phyloP scores from a whole-genome alignment of 176 grass and related monocot species.

The Cenchrus americanus region DNA sequence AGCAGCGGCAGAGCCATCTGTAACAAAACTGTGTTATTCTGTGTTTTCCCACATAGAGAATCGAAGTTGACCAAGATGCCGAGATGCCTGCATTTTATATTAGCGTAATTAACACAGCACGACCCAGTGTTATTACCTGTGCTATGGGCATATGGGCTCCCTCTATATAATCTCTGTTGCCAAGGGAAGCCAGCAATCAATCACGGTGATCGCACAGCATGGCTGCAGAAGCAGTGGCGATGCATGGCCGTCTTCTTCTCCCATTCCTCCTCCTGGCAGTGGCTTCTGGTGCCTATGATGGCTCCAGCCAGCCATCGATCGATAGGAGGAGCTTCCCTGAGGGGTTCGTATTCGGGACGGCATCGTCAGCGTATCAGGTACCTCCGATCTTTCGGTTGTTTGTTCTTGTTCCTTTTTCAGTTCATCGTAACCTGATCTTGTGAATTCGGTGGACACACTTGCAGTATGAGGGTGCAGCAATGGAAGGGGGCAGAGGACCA shows the following conservation, averaged over 20 bases:
- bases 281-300: background rate
- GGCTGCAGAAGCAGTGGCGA: no score
- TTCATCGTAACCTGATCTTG: no score
- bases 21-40: background rate
- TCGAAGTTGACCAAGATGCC: background rate
- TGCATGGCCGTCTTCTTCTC: background rate
- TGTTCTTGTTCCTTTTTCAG: no score
- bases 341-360: slow-evolving; percentile 32
- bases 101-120: background rate
- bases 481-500: slow-evolving; percentile 45
- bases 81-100: background rate
- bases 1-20: background rate
- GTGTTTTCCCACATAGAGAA: background rate
- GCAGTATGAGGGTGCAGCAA: slow-evolving; percentile 53
- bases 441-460: background rate
- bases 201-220: no score
- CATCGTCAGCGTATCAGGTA: slow-evolving; percentile 40
- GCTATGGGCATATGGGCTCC: background rate
- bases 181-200: background rate
- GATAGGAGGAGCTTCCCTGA: slow-evolving; percentile 28
- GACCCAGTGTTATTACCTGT: background rate
- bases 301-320: background rate
- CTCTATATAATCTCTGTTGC: background rate
- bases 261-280: background rate
- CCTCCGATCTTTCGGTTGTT: no score